Conservation (phyloP, 169 alveolate genomes). For the Theileria sp. region DNA sequence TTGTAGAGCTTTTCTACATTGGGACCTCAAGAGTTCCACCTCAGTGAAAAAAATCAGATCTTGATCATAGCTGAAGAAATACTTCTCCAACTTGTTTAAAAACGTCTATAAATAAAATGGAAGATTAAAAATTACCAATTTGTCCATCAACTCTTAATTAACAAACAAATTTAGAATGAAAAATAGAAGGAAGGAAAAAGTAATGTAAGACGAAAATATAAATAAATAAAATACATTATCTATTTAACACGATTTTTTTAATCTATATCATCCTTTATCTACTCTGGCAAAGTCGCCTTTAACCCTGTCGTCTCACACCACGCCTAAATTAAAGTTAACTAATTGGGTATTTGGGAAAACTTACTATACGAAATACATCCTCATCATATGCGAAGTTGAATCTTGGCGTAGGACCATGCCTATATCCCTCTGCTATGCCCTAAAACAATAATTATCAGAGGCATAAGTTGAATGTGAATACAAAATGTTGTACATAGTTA, state of each 20-base stretch:
- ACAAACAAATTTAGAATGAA: background rate
- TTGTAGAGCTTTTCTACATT: conserved; percentile 5
- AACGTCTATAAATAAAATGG: conserved; percentile 3
- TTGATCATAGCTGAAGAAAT: conserved; percentile 4
- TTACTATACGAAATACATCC: conserved; percentile 66
- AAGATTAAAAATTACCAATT: conserved; percentile 2
- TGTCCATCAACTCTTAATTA: background rate
- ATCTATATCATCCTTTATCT: background rate
- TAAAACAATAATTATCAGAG: conserved; percentile 9
- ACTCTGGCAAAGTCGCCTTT: conserved; percentile 21
- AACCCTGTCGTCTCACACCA: conserved; percentile 61
- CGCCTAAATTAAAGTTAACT: conserved; percentile 14
- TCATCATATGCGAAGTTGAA: conserved; percentile 80
- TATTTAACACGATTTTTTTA: background rate
- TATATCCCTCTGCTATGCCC: conserved; percentile 78
- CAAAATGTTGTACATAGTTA: background rate
- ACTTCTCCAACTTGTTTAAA: conserved; percentile 15
- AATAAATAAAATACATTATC: background rate
- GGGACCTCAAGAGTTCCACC: conserved; percentile 22
- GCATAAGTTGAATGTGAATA: background rate
- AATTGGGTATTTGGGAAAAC: conserved; percentile 32
- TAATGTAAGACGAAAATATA: background rate
- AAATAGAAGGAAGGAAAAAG: background rate
- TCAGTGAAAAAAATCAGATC: conserved; percentile 2
- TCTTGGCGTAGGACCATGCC: conserved; percentile 83